These are phyloP conservation scores for Kernera saxatilis DNA, from an alignment of 345 rosid species.

Conservation along the genomic window DNA sequence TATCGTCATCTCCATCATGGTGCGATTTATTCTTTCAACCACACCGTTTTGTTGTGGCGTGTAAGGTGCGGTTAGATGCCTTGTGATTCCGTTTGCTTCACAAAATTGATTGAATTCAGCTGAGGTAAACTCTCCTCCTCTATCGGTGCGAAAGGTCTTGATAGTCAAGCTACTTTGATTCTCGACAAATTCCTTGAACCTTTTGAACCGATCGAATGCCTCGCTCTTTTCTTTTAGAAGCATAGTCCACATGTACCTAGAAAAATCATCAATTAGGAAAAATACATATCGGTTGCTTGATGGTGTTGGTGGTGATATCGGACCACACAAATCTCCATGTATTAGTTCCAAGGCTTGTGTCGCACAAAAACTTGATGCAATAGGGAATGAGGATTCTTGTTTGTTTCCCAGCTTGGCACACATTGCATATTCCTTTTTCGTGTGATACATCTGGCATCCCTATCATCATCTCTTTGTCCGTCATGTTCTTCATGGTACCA, in stretches of 20 bases:
- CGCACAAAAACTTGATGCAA: accelerated
- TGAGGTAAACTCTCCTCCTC: neutral
- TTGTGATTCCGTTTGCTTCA: neutral
- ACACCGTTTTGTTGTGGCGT: neutral
- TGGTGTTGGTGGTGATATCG: too few relatives aligned
- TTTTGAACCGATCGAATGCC: too few relatives aligned
- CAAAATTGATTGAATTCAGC: neutral
- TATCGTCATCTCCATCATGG: neutral
- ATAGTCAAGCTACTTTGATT: accelerated
- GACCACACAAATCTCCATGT: too few relatives aligned
- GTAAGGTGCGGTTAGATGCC: too few relatives aligned
- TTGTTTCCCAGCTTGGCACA: neutral
- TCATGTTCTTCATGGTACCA: too few relatives aligned
- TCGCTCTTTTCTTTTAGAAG: too few relatives aligned
- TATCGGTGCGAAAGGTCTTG: neutral
- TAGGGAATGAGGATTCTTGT: neutral
- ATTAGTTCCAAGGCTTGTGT: neutral
- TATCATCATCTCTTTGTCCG: too few relatives aligned
- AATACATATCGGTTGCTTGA: too few relatives aligned
- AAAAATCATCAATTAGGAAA: too few relatives aligned
- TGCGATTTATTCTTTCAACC: neutral
- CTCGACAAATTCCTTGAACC: too few relatives aligned
- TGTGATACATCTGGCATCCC: neutral
- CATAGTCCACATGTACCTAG: too few relatives aligned
- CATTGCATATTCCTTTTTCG: neutral